Percentiles rank a stretch among this genome's conserved stretches.
These are phyloP conservation scores for Lathyrus aphaca DNA, from an alignment of 306 rosid genomes.

Conservation along the genomic window DNA sequence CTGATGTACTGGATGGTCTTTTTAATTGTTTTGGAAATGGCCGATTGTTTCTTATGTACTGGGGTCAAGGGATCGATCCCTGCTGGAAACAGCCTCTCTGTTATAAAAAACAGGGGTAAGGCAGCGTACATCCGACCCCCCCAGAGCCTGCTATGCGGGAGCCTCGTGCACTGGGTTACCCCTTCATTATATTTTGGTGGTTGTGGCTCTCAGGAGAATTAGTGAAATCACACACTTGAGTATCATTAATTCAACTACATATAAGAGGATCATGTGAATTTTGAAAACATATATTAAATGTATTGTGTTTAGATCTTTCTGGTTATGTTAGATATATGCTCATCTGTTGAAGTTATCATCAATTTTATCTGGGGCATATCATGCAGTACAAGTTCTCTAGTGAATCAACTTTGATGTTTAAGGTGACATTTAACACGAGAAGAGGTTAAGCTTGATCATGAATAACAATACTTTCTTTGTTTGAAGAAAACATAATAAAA, in stretches of 20 bases:
- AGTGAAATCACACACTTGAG: not conserved
- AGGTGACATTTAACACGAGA: conserved; percentile 3
- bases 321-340: not conserved
- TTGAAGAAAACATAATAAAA: not conserved
- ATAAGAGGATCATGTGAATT: not conserved
- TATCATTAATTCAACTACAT: not conserved
- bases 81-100: no score
- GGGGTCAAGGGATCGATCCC: no score
- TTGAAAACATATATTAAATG: conserved; percentile 3
- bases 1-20: conserved; percentile 25
- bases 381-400: not conserved
- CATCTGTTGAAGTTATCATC: not conserved
- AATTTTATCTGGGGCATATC: conserved; percentile 1
- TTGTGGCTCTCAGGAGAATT: not conserved
- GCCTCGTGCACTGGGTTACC: no score
- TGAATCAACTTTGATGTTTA: conserved; percentile 1
- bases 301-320: not conserved
- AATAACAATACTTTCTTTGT: not conserved
- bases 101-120: no score
- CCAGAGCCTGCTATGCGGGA: no score
- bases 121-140: no score
- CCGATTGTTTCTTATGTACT: conserved; percentile 8
- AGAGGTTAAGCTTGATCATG: conserved; percentile 3
- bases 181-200: conserved; percentile 4
- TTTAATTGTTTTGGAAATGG: conserved; percentile 1